Base-by-base conservation (phyloP, 495 filamentous ascomycete genomes). In the Bacidia rubella region DNA sequence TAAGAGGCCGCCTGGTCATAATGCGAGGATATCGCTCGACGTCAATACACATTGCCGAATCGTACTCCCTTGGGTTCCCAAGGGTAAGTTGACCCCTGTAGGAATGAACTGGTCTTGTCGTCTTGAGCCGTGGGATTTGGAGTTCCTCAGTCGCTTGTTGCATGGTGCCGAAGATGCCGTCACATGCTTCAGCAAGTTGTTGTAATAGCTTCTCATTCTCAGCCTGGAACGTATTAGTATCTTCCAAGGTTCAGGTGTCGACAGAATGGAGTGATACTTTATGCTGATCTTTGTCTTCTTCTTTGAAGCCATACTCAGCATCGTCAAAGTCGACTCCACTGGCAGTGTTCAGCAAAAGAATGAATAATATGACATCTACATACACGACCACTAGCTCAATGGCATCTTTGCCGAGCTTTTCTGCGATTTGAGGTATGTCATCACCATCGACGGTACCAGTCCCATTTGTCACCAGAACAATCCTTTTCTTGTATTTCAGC, bases 281-380 rank as follows among this genome's bases (percentile, higher is more conserved):
- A 51, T 63, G 54, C 2, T 59, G 53, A 47, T 78, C 70, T 65
- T 99, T 99, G 58, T 85, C 79, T 65, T 99, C 90, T 70, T 99
- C 90, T 65, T 90, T 93, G 60, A 86, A 83, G 24, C 90, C 89
- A 60, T 80, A 95, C 26, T 95, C 89, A 2, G 80, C 62, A 68
- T 96, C 93, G 58, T 99, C 89, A 64, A 97, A 97, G 66, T 99
- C 92, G 23, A 90, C 76, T 5, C 92, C 92, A 49, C 88, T 94
- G 55, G n/a, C 24, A 11, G 42, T 42, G n/a, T 50, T 74, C 63
- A 74, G 64, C 46, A 35, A 11, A 2, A 15, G 11, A 20, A 9
- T 22, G 20, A 7, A 44, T 5, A 9, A 9, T 20, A 22, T 44
- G 7, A 44, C 1, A 12, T 4, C 17, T 4, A 77, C 84, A 66